Evolutionary conservation across 352 stramenopile species (phyloP).

Genomic region (Phytophthora brassicae): DNA sequence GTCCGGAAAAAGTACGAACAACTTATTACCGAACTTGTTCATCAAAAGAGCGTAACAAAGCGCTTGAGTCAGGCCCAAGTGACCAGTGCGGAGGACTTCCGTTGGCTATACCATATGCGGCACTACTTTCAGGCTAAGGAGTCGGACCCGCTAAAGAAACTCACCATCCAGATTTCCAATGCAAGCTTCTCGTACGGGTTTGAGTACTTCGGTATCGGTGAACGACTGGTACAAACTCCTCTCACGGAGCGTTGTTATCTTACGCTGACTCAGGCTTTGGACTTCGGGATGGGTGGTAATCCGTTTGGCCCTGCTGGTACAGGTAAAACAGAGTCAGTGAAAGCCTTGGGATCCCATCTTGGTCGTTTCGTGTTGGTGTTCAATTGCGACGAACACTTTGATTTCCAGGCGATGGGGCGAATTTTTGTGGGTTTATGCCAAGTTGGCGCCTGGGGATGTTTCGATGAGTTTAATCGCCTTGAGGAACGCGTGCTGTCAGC

Average conservation of each 20-base stretch:
- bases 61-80: slow-evolving; percentile 89
- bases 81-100: slow-evolving; percentile 92
- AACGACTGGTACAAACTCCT: slow-evolving; percentile 99
- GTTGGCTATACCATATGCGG: slow-evolving; percentile 99
- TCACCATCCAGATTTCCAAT: slow-evolving; percentile 98
- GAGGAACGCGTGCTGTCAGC: slow-evolving; percentile 99
- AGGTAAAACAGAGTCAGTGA: slow-evolving; percentile 99
- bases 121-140: slow-evolving; percentile 95
- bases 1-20: slow-evolving; percentile 99
- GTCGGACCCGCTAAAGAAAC: slow-evolving; percentile 87
- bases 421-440: slow-evolving; percentile 99
- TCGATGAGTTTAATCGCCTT: slow-evolving; percentile 99
- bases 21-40: slow-evolving; percentile 99
- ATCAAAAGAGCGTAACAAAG: slow-evolving; percentile 98
- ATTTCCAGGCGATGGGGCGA: slow-evolving; percentile 99
- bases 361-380: slow-evolving; percentile 99
- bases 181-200: slow-evolving; percentile 99
- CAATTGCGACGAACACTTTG: slow-evolving; percentile 99
- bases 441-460: slow-evolving; percentile 99
- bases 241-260: slow-evolving; percentile 99
- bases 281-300: slow-evolving; percentile 98
- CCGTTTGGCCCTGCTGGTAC: slow-evolving; percentile 99
- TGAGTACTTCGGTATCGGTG: slow-evolving; percentile 99
- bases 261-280: slow-evolving; percentile 98
- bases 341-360: slow-evolving; percentile 98